phyloP scores from a whole-genome alignment of 2,329 filamentous ascomycete species.

The Talaromyces sp. region DNA sequence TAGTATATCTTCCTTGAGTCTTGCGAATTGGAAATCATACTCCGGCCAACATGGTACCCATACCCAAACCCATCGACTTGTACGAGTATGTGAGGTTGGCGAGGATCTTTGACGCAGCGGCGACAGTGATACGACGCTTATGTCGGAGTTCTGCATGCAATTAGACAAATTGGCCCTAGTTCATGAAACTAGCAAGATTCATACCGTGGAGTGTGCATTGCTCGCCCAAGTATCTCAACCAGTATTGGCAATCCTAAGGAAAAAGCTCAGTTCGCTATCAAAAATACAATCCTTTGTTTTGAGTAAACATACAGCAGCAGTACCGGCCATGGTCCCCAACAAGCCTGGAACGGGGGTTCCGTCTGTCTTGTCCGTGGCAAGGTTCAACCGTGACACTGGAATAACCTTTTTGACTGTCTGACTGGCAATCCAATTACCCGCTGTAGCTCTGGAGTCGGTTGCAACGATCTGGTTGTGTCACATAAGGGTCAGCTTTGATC shows the following conservation, averaged over 20 bases:
- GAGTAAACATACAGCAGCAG: conserved; percentile 65
- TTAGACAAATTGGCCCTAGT: conserved; percentile 1
- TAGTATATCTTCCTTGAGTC: background rate
- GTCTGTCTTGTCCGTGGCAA: conserved; percentile 30
- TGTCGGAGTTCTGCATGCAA: conserved; percentile 69
- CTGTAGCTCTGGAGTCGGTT: conserved; percentile 93
- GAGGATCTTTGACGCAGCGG: conserved; percentile 95
- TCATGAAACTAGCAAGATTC: conserved; percentile 2
- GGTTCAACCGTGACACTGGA: conserved; percentile 36
- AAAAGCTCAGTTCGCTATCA: background rate
- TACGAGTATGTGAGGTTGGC: conserved; percentile 97
- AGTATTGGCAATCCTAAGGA: conserved; percentile 92
- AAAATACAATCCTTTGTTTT: background rate
- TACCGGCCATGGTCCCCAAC: conserved; percentile 95
- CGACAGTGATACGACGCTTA: conserved; percentile 97
- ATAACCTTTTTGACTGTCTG: conserved; percentile 99
- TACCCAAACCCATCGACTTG: conserved; percentile 97
- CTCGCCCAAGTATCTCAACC: conserved; percentile 97
- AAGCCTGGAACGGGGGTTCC: conserved; percentile 45
- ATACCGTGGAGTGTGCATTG: conserved; percentile 88
- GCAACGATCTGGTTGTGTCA: conserved; percentile 65
- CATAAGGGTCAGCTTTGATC: background rate
- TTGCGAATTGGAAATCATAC: conserved; percentile 73
- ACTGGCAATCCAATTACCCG: conserved; percentile 98
- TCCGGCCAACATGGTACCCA: conserved; percentile 99